Conservation (phyloP, 305 asterid genomes). For the Fraxinus floribunda region DNA sequence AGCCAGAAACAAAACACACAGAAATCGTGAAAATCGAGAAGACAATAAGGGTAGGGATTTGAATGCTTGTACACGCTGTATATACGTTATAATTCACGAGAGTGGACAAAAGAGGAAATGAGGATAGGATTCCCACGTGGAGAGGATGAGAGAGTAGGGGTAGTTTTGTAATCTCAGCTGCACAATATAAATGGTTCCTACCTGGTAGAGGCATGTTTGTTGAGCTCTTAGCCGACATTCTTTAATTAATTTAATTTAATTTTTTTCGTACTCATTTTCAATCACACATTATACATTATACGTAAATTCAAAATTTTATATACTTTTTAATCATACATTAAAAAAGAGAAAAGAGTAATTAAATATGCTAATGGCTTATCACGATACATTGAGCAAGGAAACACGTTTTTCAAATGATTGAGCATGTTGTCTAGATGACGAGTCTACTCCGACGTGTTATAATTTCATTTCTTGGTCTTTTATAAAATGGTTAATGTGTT, state of each 20-base stretch:
- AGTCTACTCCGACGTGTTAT: neutral
- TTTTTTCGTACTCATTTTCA: no score
- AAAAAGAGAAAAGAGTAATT: no score
- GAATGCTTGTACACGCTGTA: slow-evolving; percentile 37
- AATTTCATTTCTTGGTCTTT: neutral
- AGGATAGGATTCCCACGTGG: slow-evolving; percentile 32
- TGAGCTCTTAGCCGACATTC: no score
- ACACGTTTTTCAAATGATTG: no score
- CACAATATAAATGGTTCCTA: neutral
- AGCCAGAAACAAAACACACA: slow-evolving; percentile 18
- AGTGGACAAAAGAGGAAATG: slow-evolving; percentile 37
- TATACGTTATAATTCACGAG: slow-evolving; percentile 26
- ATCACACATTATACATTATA: no score
- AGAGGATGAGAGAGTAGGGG: slow-evolving; percentile 14
- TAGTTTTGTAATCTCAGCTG: slow-evolving; percentile 16
- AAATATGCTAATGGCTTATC: no score
- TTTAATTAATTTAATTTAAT: no score
- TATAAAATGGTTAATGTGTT: neutral
- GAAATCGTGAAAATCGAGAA: slow-evolving; percentile 17
- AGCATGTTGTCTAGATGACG: neutral
- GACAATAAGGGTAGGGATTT: slow-evolving; percentile 22
- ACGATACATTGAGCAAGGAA: no score
- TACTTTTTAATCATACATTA: no score
- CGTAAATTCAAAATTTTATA: no score
- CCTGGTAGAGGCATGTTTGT: no score